Evolutionary conservation across 1,139 yeast species (phyloP).

Genomic region (Blastobotrys proliferans): DNA sequence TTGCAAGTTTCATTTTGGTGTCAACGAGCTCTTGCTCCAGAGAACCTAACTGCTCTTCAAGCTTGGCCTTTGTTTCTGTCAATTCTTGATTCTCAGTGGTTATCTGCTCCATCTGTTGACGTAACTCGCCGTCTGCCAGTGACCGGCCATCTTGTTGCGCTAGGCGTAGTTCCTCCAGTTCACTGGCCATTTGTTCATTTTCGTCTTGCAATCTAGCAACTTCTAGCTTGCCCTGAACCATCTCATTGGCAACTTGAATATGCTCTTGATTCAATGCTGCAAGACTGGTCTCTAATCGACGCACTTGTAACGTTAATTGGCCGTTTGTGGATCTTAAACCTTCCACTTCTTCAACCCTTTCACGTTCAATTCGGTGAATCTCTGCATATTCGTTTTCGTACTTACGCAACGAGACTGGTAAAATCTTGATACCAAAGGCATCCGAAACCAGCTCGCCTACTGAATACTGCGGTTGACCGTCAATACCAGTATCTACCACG

Average conservation of each 20-base stretch:
- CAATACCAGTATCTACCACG: conserved; percentile 34
- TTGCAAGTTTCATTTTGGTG: conserved; percentile 25
- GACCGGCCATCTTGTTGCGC: conserved; percentile 20
- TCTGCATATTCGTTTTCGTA: conserved; percentile 73
- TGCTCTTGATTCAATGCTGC: conserved; percentile 75
- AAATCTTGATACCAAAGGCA: conserved; percentile 65
- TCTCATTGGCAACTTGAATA: conserved; percentile 67
- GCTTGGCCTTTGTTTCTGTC: conserved; percentile 32
- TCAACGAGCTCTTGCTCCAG: conserved; percentile 35
- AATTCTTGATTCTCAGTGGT: conserved; percentile 46
- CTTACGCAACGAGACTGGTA: conserved; percentile 65
- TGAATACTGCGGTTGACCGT: conserved; percentile 42
- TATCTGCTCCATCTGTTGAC: conserved; percentile 45
- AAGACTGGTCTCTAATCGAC: conserved; percentile 67
- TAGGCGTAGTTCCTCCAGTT: conserved; percentile 49
- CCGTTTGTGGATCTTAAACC: conserved; percentile 62
- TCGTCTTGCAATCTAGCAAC: conserved; percentile 64
- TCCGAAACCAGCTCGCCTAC: conserved; percentile 75
- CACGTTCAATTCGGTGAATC: conserved; percentile 62
- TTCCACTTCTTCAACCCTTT: conserved; percentile 68
- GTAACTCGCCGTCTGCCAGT: conserved; percentile 20
- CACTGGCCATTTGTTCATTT: conserved; percentile 53
- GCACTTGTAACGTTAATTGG: conserved; percentile 66
- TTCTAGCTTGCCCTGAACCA: conserved; percentile 58
- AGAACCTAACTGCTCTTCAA: conserved; percentile 32